A percentile compares a stretch with the other conserved stretches of the same genome.
Evolutionary conservation across 2,329 filamentous ascomycete species (phyloP).

Genomic region (Sporothrix euskadiensis): DNA sequence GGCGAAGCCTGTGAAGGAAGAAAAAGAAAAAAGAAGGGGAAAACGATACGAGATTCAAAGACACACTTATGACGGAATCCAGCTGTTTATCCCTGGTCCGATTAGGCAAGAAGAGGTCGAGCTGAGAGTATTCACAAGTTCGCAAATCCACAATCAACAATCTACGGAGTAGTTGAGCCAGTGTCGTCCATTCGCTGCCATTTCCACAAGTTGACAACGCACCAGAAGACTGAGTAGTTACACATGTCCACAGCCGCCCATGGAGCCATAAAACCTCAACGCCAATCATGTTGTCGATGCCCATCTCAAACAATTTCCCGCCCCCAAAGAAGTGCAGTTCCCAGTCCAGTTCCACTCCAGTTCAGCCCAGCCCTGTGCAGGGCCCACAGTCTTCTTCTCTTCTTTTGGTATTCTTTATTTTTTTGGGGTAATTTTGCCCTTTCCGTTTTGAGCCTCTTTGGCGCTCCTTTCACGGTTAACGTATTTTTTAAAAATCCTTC

Average conservation of each 20-base stretch:
- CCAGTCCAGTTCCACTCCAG: not conserved
- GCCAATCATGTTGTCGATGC: not conserved
- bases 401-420: slow-evolving; percentile 19
- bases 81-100: not conserved
- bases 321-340: not conserved
- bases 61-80: not conserved
- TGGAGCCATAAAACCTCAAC: not conserved
- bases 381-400: slow-evolving; percentile 2
- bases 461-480: not conserved
- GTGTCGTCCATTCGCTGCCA: no score
- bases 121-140: not conserved
- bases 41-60: not conserved
- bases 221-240: not conserved
- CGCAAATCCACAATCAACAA: not conserved
- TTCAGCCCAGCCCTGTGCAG: slow-evolving; percentile 10
- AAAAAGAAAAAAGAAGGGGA: not conserved
- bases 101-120: not conserved
- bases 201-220: no score
- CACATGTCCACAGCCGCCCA: not conserved
- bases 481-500: not conserved
- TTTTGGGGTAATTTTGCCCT: not conserved
- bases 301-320: not conserved
- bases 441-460: not conserved
- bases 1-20: not conserved
- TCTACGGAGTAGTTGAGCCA: no score